Base-by-base conservation (phyloP, 352 stramenopile species). In the Thraustochytrium sp. region DNA sequence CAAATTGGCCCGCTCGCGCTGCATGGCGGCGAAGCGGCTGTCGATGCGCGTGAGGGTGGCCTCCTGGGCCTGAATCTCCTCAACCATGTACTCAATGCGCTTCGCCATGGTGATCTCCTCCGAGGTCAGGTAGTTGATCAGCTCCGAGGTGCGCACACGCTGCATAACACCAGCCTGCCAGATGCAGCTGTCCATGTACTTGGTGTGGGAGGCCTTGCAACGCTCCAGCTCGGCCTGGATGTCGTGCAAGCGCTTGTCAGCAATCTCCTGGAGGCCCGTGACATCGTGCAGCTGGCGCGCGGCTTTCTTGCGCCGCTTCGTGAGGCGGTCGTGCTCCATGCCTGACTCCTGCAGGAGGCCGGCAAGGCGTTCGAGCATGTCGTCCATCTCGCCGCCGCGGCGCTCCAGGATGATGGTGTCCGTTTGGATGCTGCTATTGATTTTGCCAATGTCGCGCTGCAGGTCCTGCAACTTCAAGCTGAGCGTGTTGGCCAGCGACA, bases 151-250 rank as follows among this genome's bases (percentile, higher is more conserved):
- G 11, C 68, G 68, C 16, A 80, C 38, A 26, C 68, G 68, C 26
- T 80, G 68, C 68, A 80, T 68, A 13, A 80, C 68, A n/a, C 68
- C 68, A 13, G 68, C 44, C 34, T 80, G 68, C 68, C 68, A 80
- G 46, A 80, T 80, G 5, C 44, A 76, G 68, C 68, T 80, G 31
- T 80, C 68, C 1, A 42, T 75, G 3, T 65, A 80, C 51, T 80
- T 80, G 51, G 48, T 80, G 37, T 44, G 11, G 26, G 76, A 46
- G 42, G 26, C 18, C 0, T 16, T 13, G 34, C 68, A 80, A 1
- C 68, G 68, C 46, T 68, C 68, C 13, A 80, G 23, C 68, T 80
- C 68, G 16, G 76, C n/a, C 38, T 80, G 26, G 38, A 80, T 23
- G 18, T 61, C 68, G 2, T 34, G 5, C 0, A 72, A 18, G 0